These are phyloP conservation scores for Chaetomium strumarium DNA, from an alignment of 2,329 filamentous ascomycete species.

Conservation along the genomic window DNA sequence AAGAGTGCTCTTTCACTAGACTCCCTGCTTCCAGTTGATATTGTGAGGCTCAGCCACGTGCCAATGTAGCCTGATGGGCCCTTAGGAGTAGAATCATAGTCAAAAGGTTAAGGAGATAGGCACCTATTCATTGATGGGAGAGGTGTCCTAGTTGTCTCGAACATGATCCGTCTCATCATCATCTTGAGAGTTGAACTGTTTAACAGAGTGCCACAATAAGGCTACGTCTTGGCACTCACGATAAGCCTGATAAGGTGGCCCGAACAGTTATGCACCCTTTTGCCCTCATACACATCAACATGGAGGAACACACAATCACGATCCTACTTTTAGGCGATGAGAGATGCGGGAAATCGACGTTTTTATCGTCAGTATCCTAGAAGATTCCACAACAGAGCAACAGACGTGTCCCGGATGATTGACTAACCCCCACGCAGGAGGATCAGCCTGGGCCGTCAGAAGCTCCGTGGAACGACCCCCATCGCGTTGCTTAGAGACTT, in stretches of 20 bases:
- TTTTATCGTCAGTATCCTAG: slow-evolving; percentile 48
- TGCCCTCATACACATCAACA: slow-evolving; percentile 19
- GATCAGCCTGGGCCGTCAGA: slow-evolving; percentile 40
- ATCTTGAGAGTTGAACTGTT: no score
- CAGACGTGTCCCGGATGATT: background rate
- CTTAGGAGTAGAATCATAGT: no score
- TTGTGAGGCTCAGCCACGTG: no score
- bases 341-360: slow-evolving; percentile 55
- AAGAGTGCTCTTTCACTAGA: no score
- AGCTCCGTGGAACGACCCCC: slow-evolving; percentile 28
- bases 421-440: slow-evolving; percentile 35
- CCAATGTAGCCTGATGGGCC: no score
- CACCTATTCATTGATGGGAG: no score
- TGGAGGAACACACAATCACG: slow-evolving; percentile 46
- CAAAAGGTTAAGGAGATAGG: no score
- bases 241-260: slow-evolving; percentile 5
- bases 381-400: background rate
- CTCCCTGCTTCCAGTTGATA: no score
- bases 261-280: background rate
- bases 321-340: slow-evolving; percentile 55
- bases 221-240: slow-evolving; percentile 3
- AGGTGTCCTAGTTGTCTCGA: no score
- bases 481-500: slow-evolving; percentile 50
- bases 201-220: no score
- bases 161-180: no score